Base-by-base conservation (phyloP, 108 stramenopile species). In the Mediolabrus comicus region DNA sequence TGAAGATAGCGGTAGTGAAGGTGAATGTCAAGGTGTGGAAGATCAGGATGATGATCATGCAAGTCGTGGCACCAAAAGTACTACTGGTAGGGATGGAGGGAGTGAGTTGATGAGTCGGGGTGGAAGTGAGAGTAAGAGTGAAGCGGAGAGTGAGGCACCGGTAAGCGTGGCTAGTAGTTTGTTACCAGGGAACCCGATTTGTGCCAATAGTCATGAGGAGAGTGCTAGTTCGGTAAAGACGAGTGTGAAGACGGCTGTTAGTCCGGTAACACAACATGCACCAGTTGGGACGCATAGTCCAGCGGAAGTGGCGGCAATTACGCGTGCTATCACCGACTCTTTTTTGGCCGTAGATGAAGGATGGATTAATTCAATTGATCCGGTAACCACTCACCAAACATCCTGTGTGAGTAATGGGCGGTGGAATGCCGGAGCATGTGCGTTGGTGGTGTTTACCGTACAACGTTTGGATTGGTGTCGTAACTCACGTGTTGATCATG, bases 391-490 rank as follows among this genome's bases (percentile, higher is more conserved):
- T 8, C 87, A 88, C 62, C 92, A 93, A 75, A 90, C 82, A 12
- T 93, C 87, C 1, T 90, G 89, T 66, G 83, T 88, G 62, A 80
- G 75, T 34, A 89, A 89, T 73, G 92, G 92, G 8, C 65, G 84
- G 56, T 95, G 94, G 94, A 95, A 95, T 71, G 87, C 90, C 12
- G 94, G 94, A 14, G 88, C 89, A 3, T 95, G 94, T 64, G 90
- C 89, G 3, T 59, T 92, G 33, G 88, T 90, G 4, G 89, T 87
- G 0, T 74, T 92, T 56, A 88, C 79, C 10, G 62, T 90, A 14
- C 92, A 93, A 52, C 61, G 92, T 14, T 69, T 92, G 33, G 91
- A 89, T 60, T 89, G 91, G 88, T 87, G 86, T 59, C 56, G 61
- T 24, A 35, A 17, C 11, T 70, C 70, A 26, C 22, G 41, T n/a